phyloP scores from a whole-genome alignment of 305 asterid genomes.

The Euphrasia arctica region DNA sequence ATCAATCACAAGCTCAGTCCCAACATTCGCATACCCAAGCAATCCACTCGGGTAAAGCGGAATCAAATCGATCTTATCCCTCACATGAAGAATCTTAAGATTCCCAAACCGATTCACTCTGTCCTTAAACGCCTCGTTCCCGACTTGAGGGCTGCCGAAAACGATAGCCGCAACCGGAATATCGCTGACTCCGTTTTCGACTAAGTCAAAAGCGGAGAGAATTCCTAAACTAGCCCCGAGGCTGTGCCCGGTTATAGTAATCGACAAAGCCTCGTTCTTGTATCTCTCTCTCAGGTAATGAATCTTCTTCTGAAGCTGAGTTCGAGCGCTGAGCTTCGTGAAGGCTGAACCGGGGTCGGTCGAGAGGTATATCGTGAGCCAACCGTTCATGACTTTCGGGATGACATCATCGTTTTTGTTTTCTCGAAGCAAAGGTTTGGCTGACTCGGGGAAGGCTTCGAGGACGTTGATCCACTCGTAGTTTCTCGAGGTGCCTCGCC shows the following conservation, averaged over 20 bases:
- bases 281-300: slow-evolving; percentile 33
- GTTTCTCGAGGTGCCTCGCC: slow-evolving; percentile 71
- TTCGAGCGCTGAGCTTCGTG: slow-evolving; percentile 65
- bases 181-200: slow-evolving; percentile 62
- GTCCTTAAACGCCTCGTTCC: slow-evolving; percentile 51
- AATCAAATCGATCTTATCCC: slow-evolving; percentile 65
- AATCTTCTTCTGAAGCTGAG: slow-evolving; percentile 44
- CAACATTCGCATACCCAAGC: slow-evolving; percentile 50
- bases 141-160: slow-evolving; percentile 87
- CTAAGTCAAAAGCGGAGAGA: slow-evolving; percentile 69
- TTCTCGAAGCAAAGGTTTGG: slow-evolving; percentile 30
- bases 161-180: slow-evolving; percentile 72
- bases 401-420: slow-evolving; percentile 31
- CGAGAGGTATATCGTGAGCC: slow-evolving; percentile 69
- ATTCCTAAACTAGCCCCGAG: slow-evolving; percentile 63
- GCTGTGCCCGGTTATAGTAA: slow-evolving; percentile 72
- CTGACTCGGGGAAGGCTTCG: slow-evolving; percentile 52
- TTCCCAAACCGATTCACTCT: slow-evolving; percentile 37
- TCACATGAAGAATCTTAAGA: slow-evolving; percentile 60
- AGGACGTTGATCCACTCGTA: slow-evolving; percentile 77
- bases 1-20: slow-evolving; percentile 50
- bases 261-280: slow-evolving; percentile 52
- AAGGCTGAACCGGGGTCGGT: slow-evolving; percentile 60
- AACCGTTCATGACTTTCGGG: slow-evolving; percentile 71
- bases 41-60: slow-evolving; percentile 57